Conservation (phyloP, 2,329 filamentous ascomycete genomes). For the Fusarium cyanostomum region DNA sequence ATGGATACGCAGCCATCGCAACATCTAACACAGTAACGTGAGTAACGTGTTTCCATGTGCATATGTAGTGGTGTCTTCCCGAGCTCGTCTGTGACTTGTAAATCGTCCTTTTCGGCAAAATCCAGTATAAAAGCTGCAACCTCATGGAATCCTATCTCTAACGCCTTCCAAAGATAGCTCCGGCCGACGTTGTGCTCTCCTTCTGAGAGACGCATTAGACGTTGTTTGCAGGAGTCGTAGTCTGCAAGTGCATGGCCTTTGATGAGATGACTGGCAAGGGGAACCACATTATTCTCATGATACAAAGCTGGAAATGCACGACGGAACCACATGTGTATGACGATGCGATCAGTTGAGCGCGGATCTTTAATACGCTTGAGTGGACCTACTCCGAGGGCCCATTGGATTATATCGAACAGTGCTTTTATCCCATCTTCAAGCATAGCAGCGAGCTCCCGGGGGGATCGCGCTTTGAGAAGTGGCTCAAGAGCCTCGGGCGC, state of each 20-base stretch:
- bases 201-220: background rate
- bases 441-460: background rate
- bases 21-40: too few species aligned
- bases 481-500: background rate
- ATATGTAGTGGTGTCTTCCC: background rate
- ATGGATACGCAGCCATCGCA: background rate
- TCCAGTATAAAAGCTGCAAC: background rate
- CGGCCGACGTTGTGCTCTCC: too few species aligned
- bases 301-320: background rate
- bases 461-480: background rate
- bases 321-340: background rate
- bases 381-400: too few species aligned
- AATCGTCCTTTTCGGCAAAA: background rate
- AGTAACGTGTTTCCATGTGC: too few species aligned
- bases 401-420: too few species aligned
- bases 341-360: fast-evolving
- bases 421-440: background rate
- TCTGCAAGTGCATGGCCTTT: fast-evolving
- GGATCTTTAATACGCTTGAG: too few species aligned
- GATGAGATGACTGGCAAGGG: background rate
- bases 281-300: background rate
- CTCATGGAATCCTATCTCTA: background rate
- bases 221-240: fast-evolving
- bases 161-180: background rate
- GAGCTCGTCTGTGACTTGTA: background rate